Evolutionary conservation across 768 basidiomycete genomes (phyloP).

Genomic region (Botryobasidium botryosum): DNA sequence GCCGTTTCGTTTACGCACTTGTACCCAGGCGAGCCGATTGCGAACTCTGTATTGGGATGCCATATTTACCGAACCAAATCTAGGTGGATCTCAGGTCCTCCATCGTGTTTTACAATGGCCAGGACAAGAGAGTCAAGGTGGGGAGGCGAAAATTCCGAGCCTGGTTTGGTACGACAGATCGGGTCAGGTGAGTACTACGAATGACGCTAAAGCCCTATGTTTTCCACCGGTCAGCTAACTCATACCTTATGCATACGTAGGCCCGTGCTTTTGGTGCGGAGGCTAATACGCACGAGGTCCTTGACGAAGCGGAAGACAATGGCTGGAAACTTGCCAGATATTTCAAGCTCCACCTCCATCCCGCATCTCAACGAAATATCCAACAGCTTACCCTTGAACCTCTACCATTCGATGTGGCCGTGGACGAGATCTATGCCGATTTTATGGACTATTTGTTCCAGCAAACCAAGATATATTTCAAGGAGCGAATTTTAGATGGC

Average conservation of each 20-base stretch:
- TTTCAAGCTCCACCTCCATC: constrained; percentile 4
- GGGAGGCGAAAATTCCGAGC: background rate
- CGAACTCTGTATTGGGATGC: too few relatives aligned
- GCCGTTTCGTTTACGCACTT: background rate
- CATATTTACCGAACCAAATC: background rate
- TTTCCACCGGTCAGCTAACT: too few relatives aligned
- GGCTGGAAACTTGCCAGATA: constrained; percentile 1
- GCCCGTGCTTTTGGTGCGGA: background rate
- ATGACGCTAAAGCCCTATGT: too few relatives aligned
- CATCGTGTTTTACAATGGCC: background rate
- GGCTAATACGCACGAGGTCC: background rate
- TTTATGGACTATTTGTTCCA: constrained; percentile 16
- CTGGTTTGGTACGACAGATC: background rate
- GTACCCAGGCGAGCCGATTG: background rate
- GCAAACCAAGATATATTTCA: constrained; percentile 14
- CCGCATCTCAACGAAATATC: background rate
- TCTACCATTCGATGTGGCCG: constrained; percentile 13
- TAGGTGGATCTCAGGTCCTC: background rate
- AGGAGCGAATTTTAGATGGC: background rate
- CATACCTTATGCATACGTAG: background rate
- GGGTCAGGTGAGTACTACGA: background rate
- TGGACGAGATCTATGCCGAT: constrained; percentile 16
- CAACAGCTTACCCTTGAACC: too few relatives aligned
- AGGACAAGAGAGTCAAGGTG: background rate
- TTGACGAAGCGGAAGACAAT: background rate